A percentile compares a stretch with the other conserved stretches of the same genome.
Evolutionary conservation across 148 eudicot species (phyloP).

Genomic region (Rhododendron henanense): DNA sequence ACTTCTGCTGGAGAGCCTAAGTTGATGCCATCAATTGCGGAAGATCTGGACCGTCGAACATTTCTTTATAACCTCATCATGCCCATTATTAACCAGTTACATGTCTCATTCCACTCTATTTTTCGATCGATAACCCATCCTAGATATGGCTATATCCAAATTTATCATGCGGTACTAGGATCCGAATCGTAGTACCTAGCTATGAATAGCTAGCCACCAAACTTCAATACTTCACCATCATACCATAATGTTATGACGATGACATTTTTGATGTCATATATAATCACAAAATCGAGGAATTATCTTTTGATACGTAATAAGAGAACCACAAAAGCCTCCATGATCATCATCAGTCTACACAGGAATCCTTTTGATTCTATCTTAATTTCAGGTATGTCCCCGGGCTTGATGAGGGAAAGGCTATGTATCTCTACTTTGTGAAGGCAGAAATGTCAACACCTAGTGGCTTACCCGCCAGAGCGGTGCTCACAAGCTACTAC

Average conservation of each 20-base stretch:
- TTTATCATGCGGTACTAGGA: too few relatives aligned
- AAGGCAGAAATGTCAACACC: slow-evolving; percentile 77
- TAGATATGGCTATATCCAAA: background rate
- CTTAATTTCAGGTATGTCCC: slow-evolving; percentile 37
- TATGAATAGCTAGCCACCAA: too few relatives aligned
- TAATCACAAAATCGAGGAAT: too few relatives aligned
- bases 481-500: slow-evolving; percentile 74
- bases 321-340: too few relatives aligned
- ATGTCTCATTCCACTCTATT: background rate
- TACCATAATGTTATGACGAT: too few relatives aligned
- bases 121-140: background rate
- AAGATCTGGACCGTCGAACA: slow-evolving; percentile 75
- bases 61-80: slow-evolving; percentile 64
- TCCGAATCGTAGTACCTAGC: too few relatives aligned
- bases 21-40: slow-evolving; percentile 74
- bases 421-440: slow-evolving; percentile 63
- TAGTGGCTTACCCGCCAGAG: slow-evolving; percentile 56
- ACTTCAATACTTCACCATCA: too few relatives aligned
- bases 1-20: slow-evolving; percentile 77
- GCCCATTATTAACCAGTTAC: slow-evolving; percentile 69
- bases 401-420: slow-evolving; percentile 67
- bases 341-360: too few relatives aligned
- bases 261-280: too few relatives aligned
- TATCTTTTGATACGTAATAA: too few relatives aligned
- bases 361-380: too few relatives aligned